Evolutionary conservation across 805 yeast species (phyloP), one percentile per base, ranked within the genome.

Genomic region (Yarrowia keelungensis): DNA sequence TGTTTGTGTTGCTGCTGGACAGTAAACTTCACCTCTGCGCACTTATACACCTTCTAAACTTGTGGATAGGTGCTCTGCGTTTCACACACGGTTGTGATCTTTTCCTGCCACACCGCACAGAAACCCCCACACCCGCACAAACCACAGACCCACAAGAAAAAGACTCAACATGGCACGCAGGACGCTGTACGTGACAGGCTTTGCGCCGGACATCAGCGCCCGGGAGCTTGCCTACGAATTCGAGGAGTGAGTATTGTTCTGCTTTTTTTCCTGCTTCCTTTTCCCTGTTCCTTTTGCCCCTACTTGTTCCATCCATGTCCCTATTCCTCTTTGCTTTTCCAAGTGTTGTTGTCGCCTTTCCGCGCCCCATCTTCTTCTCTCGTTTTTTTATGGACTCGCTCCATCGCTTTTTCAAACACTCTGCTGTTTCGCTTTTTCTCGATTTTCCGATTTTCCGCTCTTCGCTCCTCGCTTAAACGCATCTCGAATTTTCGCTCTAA

Each of bases 211-310:
- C 22, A 66, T 73, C 38, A 70, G 77, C 39, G 78, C 77, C 45
- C 74, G 76, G n/a, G 77, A 75, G 22, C 74, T 75, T 11, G 77
- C 78, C 16, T 71, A 73, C 67, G 77, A 75, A 42, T 75, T 75
- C 70, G 77, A 75, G 69, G 70, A 74, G 78, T 75, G 73, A 47
- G 71, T 69, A 54, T 69, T n/a, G 43, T 15, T 41, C 39, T 19
- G 26, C 39, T 26, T 65, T 41, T 15, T 43, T 16, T 10, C 56
- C n/a, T 15, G 8, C 15, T 2, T 8, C 8, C 19, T 15, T 16
- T 42, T 26, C 8, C n/a, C 45, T 16, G 45, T 35, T n/a, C 4
- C 14, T n/a, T 8, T 59, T 32, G 35, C 16, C 41, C 15, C 4
- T 50, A 42, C 56, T 36, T 11, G 32, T 49, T n/a, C 11, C 15